Base-by-base conservation (phyloP, 805 yeast species). In the Sporopachydermia lactativora region DNA sequence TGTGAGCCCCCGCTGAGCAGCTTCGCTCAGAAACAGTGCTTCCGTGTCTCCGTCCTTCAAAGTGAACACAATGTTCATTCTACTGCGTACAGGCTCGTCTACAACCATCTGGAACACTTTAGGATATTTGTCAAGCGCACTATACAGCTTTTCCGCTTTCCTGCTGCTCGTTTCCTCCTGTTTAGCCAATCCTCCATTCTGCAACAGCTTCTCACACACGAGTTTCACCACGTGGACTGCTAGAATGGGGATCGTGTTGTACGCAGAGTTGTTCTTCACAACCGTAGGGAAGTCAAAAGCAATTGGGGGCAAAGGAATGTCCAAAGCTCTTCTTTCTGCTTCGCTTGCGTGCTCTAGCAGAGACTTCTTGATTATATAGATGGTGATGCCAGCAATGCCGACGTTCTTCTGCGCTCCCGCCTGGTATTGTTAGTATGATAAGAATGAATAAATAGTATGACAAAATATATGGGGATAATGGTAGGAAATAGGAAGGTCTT, bases 361-460 rank as follows among this genome's bases (percentile, higher is more conserved):
- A 1, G 77, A 55, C 58, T 86, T 89, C 61, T 83, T 85, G 60
- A 88, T 78, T 52, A 92, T 89, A 59, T 86, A 89, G 46, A 92
- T 70, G 13, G 96, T 81, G 48, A 92, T 73, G 34, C 99, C 98
- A 5, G 99, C 96, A 54, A 92, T 66, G 42, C 99, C 98, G 55
- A 92, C 85, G 59, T 92, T 92, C 63, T 92, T 92, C 64, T 92
- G 99, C 18, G 97, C 99, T 47, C 99, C 99, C 15, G 96, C 98
- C 42, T n/a, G 31, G 13, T 24, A 24, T 8, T 24, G 31, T 24
- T 24, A 24, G n/a, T 24, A 24, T 24, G 8, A 24, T 24, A 24
- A 24, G 31, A 24, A n/a, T 8, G 31, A n/a, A 24, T 24, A 24
- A n/a, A 24, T 24, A 24, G 31, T 8, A 24, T 8, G 31, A n/a